These are phyloP conservation scores for Eucalyptus victrix DNA, from an alignment of 345 rosid species.

Conservation along the genomic window DNA sequence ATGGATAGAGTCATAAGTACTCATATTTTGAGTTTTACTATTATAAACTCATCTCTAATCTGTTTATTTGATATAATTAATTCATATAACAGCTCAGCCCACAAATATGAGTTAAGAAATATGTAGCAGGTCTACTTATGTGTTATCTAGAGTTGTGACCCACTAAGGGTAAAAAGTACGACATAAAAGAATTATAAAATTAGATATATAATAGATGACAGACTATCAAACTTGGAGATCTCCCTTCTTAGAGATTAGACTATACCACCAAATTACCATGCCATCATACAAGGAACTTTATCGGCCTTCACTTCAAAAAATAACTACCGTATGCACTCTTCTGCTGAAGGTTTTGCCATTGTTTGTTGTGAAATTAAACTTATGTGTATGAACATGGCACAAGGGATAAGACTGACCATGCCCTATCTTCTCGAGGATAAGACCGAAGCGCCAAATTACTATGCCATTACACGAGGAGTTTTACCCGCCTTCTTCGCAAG, in stretches of 20 bases:
- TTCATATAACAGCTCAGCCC: too few species aligned
- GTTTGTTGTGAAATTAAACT: neutral
- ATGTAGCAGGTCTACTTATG: fast-evolving
- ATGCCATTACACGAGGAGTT: neutral
- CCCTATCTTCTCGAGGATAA: neutral
- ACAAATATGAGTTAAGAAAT: too few species aligned
- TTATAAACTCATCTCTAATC: too few species aligned
- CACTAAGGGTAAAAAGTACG: neutral
- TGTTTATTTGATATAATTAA: too few species aligned
- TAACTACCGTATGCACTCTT: neutral
- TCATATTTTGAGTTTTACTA: too few species aligned
- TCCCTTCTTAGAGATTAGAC: neutral
- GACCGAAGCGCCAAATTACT: neutral
- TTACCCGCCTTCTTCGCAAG: neutral
- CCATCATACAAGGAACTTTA: neutral
- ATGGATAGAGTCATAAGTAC: too few species aligned
- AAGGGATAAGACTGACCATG: too few species aligned
- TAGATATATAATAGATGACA: neutral
- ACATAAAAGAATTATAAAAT: neutral
- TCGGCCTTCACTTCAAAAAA: neutral
- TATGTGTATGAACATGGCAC: neutral
- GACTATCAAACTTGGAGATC: neutral
- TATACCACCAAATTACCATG: neutral
- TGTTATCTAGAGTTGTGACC: neutral
- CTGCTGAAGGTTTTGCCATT: neutral